Evolutionary conservation across 2,329 filamentous ascomycete species (phyloP).

Genomic region (Alternaria triticimaculans): DNA sequence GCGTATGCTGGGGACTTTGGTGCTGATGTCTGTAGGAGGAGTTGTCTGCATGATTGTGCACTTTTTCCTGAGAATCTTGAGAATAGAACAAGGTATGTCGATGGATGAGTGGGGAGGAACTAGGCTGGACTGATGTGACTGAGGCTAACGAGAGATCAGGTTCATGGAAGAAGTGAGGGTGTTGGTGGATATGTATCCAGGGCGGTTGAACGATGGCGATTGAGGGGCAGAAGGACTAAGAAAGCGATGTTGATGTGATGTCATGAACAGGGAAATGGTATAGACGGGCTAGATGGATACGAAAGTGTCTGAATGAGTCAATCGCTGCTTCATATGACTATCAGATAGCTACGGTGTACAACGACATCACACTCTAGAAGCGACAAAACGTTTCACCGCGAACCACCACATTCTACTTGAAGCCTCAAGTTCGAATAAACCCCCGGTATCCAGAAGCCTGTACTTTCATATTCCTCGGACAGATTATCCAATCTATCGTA

Average conservation of each 20-base stretch:
- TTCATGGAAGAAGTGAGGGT: too few species aligned
- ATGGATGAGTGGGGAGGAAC: too few species aligned
- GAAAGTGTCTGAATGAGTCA: not conserved
- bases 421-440: not conserved
- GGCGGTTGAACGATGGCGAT: too few species aligned
- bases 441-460: not conserved
- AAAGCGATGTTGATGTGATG: not conserved
- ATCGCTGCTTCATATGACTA: not conserved
- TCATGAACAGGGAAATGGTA: not conserved
- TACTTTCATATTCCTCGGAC: not conserved
- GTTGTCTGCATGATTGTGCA: not conserved
- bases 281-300: not conserved
- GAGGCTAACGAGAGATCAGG: too few species aligned
- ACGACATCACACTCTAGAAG: accelerated
- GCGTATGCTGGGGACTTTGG: not conserved
- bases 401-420: not conserved
- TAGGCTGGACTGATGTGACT: too few species aligned
- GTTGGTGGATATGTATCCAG: too few species aligned
- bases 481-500: not conserved
- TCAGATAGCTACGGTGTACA: not conserved
- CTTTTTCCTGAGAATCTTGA: not conserved
- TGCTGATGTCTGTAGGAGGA: not conserved
- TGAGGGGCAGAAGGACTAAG: too few species aligned
- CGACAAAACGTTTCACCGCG: not conserved
- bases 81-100: too few species aligned